These are phyloP conservation scores for Geopyxis carbonaria DNA, from an alignment of 495 filamentous ascomycete species.

Conservation along the genomic window DNA sequence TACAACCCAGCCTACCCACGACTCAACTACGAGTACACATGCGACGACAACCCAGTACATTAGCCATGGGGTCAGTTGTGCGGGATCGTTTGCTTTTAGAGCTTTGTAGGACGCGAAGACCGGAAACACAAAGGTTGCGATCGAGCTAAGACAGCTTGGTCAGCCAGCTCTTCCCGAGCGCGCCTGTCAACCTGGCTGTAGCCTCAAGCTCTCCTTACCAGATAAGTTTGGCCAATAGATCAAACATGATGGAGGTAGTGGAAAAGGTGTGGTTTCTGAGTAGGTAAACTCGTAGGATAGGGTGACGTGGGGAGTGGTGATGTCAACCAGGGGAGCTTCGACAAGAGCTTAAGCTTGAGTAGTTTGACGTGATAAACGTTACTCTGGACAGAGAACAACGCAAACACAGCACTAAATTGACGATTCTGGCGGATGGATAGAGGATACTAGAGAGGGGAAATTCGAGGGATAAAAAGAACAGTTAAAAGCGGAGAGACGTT, in stretches of 20 bases:
- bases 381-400: too few species aligned
- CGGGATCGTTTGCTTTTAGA: slow-evolving; percentile 77
- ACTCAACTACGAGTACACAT: slow-evolving; percentile 64
- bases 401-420: too few species aligned
- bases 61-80: slow-evolving; percentile 90
- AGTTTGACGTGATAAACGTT: too few species aligned
- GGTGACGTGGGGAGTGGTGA: too few species aligned
- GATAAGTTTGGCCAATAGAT: slow-evolving; percentile 59
- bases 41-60: slow-evolving; percentile 97
- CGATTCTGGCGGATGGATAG: too few species aligned
- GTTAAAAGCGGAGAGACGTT: too few species aligned
- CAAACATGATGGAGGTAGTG: slow-evolving; percentile 60
- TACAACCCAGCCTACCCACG: slow-evolving; percentile 70
- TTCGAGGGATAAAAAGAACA: too few species aligned
- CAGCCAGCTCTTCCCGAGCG: slow-evolving; percentile 10
- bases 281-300: too few species aligned
- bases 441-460: too few species aligned
- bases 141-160: slow-evolving; percentile 38
- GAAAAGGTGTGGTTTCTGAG: too few species aligned
- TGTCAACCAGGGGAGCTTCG: too few species aligned
- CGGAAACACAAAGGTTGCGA: slow-evolving; percentile 84
- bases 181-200: neutral
- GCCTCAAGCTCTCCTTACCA: slow-evolving; percentile 40
- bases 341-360: too few species aligned
- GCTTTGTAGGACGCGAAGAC: slow-evolving; percentile 98